Conservation (phyloP, 352 stramenopile species). For the Thraustotheca clavata region DNA sequence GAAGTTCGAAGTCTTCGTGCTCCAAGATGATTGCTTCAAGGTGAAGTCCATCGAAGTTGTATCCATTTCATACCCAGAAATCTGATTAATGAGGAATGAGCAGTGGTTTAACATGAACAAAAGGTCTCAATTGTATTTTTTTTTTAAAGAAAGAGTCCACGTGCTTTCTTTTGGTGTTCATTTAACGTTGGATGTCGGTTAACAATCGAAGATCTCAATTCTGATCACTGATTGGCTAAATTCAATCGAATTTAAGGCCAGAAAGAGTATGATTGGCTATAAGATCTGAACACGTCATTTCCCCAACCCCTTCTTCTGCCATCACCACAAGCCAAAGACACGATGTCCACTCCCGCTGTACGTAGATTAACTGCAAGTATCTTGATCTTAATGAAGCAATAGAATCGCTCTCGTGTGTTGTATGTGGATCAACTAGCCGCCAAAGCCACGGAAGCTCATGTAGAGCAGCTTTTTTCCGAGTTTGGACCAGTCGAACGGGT, state of each 20-base stretch:
- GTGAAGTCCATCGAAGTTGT: no score
- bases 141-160: no score
- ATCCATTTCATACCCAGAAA: no score
- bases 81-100: no score
- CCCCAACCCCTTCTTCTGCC: neutral
- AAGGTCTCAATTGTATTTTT: no score
- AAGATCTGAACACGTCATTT: neutral
- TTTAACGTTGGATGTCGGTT: no score
- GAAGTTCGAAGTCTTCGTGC: no score
- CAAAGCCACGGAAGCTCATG: slow-evolving; percentile 54
- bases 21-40: no score
- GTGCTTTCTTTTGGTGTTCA: no score
- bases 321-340: neutral
- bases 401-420: slow-evolving; percentile 22
- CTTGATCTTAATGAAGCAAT: neutral
- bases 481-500: slow-evolving; percentile 69
- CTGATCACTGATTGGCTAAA: neutral
- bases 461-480: slow-evolving; percentile 45
- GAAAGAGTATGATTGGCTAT: neutral
- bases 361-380: neutral
- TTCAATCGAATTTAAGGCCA: neutral
- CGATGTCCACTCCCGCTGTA: neutral
- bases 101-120: no score
- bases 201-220: no score
- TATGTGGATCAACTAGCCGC: slow-evolving; percentile 70